Evolutionary conservation across 1,284 basidiomycete species (phyloP).

Genomic region (Moesziomyces sp.): DNA sequence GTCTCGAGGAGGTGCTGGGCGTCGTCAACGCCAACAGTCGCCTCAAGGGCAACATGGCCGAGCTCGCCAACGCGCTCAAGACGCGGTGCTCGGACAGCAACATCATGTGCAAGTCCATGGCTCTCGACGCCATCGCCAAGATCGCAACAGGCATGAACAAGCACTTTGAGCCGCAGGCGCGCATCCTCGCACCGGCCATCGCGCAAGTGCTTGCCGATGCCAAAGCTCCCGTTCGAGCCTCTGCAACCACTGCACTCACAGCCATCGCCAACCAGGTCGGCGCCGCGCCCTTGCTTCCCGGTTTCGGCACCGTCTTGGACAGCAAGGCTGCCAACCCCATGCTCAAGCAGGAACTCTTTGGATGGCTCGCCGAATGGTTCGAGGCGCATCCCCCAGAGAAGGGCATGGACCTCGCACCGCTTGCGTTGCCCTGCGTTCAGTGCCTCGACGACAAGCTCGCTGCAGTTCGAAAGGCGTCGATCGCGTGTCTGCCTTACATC

Average conservation of each 20-base stretch:
- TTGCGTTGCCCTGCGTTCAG: conserved; percentile 78
- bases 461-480: conserved; percentile 91
- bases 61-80: conserved; percentile 88
- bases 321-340: conserved; percentile 80
- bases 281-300: conserved; percentile 81
- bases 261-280: conserved; percentile 86
- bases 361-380: conserved; percentile 86
- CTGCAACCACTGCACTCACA: conserved; percentile 81
- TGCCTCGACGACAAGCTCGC: conserved; percentile 90
- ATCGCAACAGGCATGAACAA: conserved; percentile 94
- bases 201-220: conserved; percentile 90
- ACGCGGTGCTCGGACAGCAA: conserved; percentile 90
- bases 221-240: conserved; percentile 84
- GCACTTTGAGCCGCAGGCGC: conserved; percentile 88
- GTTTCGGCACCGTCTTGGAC: conserved; percentile 83
- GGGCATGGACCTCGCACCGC: conserved; percentile 78
- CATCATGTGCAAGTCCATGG: conserved; percentile 88
- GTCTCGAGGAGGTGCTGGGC: conserved; percentile 83
- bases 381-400: conserved; percentile 73
- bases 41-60: conserved; percentile 84
- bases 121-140: conserved; percentile 87
- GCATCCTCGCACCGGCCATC: conserved; percentile 80
- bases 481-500: conserved; percentile 81
- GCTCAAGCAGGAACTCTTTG: conserved; percentile 83
- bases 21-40: conserved; percentile 91